Base-by-base conservation (phyloP, 2,329 filamentous ascomycete species). In the Daldinia sp. region DNA sequence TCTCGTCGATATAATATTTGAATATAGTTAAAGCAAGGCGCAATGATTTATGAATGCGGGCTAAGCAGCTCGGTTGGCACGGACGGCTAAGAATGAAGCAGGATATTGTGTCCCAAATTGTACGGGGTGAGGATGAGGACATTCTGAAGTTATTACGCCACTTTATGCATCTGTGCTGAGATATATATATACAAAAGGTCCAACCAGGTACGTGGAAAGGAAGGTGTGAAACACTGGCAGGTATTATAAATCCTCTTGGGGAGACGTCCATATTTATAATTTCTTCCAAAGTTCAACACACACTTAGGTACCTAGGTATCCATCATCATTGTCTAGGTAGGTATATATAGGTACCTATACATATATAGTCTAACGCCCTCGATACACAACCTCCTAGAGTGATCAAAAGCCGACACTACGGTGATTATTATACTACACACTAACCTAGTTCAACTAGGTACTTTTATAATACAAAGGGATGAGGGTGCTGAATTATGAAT, bases 161-260 rank as follows among this genome's bases (percentile, higher is more conserved):
- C 13, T n/a, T 13, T 10, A 45, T 45, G 13, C 21, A n/a, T 11
- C 21, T 45, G 21, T 21, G 39, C 21, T 45, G 21, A 23, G 19
- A 45, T 45, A 45, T 45, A 45, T 10, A 17, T 45, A 27, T 45
- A 45, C n/a, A n/a, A n/a, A n/a, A n/a, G n/a, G n/a, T n/a, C n/a
- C n/a, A n/a, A n/a, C n/a, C n/a, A n/a, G n/a, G n/a, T n/a, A n/a
- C n/a, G n/a, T n/a, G n/a, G n/a, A n/a, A n/a, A n/a, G n/a, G n/a
- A n/a, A n/a, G n/a, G n/a, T n/a, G n/a, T n/a, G n/a, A n/a, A n/a
- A n/a, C n/a, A n/a, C n/a, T n/a, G n/a, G n/a, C n/a, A n/a, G n/a
- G n/a, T n/a, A n/a, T n/a, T n/a, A n/a, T n/a, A n/a, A n/a, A n/a
- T n/a, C n/a, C n/a, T n/a, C n/a, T n/a, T n/a, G n/a, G n/a, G n/a